phyloP scores from a whole-genome alignment of 2,329 filamentous ascomycete genomes.

The Sphaceloma murrayae region DNA sequence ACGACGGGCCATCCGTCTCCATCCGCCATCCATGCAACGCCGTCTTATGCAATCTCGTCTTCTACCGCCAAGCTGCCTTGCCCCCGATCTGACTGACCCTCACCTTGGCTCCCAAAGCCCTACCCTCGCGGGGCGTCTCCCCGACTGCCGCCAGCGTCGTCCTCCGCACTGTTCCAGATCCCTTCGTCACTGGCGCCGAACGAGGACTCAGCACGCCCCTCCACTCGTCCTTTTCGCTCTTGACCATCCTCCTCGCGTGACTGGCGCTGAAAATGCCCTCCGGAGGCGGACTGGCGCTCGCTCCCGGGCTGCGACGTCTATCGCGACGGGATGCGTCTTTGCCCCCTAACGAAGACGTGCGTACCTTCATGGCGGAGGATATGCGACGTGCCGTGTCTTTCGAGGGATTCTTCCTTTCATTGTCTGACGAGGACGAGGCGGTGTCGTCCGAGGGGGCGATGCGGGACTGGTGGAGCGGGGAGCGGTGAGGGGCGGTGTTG shows the following conservation, averaged over 20 bases:
- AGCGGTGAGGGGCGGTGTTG: constrained; percentile 30
- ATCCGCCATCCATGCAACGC: too few relatives aligned
- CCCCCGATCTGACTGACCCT: constrained; percentile 17
- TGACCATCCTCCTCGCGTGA: constrained; percentile 58
- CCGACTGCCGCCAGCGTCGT: too few relatives aligned
- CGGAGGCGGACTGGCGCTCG: constrained; percentile 40
- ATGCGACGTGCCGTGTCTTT: constrained; percentile 24
- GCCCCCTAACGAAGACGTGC: constrained; percentile 32
- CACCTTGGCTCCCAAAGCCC: constrained; percentile 17
- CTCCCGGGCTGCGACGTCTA: constrained; percentile 48
- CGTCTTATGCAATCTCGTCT: too few relatives aligned
- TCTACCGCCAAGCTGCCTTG: constrained; percentile 20
- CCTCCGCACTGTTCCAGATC: constrained; percentile 33
- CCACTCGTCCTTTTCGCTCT: constrained; percentile 46
- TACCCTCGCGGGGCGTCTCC: too few relatives aligned
- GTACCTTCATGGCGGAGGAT: constrained; percentile 43
- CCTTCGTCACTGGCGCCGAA: constrained; percentile 49
- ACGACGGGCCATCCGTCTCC: too few relatives aligned
- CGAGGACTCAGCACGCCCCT: constrained; percentile 52
- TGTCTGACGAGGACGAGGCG: constrained; percentile 21
- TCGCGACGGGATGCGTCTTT: constrained; percentile 28
- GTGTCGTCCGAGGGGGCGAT: constrained; percentile 26
- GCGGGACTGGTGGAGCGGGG: constrained; percentile 29
- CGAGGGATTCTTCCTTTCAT: constrained; percentile 20
- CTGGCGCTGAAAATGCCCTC: constrained; percentile 54